These are phyloP conservation scores for Colletotrichum graminicola DNA, from an alignment of 2,329 filamentous ascomycete genomes.

Conservation along the genomic window DNA sequence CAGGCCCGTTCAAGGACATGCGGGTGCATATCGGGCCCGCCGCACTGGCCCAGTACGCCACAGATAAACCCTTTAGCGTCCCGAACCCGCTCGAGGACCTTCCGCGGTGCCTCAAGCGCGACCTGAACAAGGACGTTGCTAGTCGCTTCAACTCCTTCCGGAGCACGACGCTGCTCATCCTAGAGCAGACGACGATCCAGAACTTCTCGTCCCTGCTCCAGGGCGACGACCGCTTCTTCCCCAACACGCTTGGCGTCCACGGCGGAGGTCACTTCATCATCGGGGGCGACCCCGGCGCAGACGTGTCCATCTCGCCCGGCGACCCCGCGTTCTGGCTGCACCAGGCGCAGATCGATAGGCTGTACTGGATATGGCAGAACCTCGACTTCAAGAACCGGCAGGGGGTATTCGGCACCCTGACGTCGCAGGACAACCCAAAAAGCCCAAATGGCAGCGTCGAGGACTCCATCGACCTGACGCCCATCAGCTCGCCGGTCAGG, in stretches of 20 bases:
- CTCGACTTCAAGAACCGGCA: slow-evolving; percentile 55
- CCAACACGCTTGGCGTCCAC: slow-evolving; percentile 53
- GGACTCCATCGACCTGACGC: slow-evolving; percentile 51
- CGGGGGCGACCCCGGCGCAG: slow-evolving; percentile 61
- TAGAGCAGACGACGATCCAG: slow-evolving; percentile 42
- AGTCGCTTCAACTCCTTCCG: slow-evolving; percentile 44
- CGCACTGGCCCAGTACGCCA: slow-evolving; percentile 34
- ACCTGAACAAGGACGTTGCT: slow-evolving; percentile 47
- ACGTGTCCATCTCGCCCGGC: slow-evolving; percentile 57
- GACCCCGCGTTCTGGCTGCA: slow-evolving; percentile 62
- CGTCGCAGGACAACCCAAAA: slow-evolving; percentile 55
- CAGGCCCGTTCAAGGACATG: slow-evolving; percentile 55
- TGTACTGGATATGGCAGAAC: slow-evolving; percentile 64
- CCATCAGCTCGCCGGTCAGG: slow-evolving; percentile 51
- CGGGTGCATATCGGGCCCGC: slow-evolving; percentile 55
- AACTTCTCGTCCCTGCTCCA: slow-evolving; percentile 54
- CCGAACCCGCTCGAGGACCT: slow-evolving; percentile 52
- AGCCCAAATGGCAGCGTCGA: slow-evolving; percentile 58
- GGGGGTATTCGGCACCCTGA: slow-evolving; percentile 57
- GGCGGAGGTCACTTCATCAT: slow-evolving; percentile 57
- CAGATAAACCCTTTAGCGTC: slow-evolving; percentile 42
- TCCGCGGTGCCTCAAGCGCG: slow-evolving; percentile 58
- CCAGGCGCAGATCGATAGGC: slow-evolving; percentile 60
- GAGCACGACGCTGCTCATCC: slow-evolving; percentile 50
- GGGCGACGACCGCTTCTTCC: slow-evolving; percentile 49